Evolutionary conservation across 306 rosid genomes (phyloP).

Genomic region (Aeschynomene evenia): DNA sequence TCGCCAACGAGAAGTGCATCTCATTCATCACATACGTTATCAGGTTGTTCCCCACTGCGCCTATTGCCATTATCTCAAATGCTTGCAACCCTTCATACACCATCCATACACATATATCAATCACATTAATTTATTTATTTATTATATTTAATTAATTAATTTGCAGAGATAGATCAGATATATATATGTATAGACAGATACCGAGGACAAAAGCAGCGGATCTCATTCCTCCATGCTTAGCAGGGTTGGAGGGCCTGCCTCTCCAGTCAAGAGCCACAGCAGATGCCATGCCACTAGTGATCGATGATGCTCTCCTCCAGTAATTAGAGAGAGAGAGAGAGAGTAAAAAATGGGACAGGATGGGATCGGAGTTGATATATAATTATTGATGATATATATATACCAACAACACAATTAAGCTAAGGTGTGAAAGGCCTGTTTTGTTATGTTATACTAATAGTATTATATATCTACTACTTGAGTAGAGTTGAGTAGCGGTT

Average conservation of each 20-base stretch:
- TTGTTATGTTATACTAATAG: too few relatives aligned
- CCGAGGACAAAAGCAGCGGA: conserved; percentile 64
- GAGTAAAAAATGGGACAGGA: too few relatives aligned
- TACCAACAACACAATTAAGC: too few relatives aligned
- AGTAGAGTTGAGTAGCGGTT: too few relatives aligned
- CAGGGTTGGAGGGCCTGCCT: conserved; percentile 69
- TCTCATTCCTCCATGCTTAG: conserved; percentile 64
- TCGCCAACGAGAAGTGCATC: conserved; percentile 87
- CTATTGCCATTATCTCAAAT: conserved; percentile 97
- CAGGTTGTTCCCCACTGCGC: conserved; percentile 98
- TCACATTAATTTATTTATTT: too few relatives aligned
- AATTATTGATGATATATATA: too few relatives aligned
- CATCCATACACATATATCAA: too few relatives aligned
- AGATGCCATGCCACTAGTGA: not conserved
- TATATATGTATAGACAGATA: not conserved
- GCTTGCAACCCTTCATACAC: conserved; percentile 92
- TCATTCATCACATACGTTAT: conserved; percentile 85
- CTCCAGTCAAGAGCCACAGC: conserved; percentile 67
- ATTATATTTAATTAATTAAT: not conserved
- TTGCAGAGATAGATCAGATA: not conserved
- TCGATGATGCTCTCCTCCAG: too few relatives aligned
- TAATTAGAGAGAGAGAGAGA: too few relatives aligned
- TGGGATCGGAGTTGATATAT: too few relatives aligned
- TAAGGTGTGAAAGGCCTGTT: too few relatives aligned
- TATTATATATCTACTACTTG: too few relatives aligned